Evolutionary conservation across 768 basidiomycete genomes (phyloP).

Genomic region (Lactarius psammicola): DNA sequence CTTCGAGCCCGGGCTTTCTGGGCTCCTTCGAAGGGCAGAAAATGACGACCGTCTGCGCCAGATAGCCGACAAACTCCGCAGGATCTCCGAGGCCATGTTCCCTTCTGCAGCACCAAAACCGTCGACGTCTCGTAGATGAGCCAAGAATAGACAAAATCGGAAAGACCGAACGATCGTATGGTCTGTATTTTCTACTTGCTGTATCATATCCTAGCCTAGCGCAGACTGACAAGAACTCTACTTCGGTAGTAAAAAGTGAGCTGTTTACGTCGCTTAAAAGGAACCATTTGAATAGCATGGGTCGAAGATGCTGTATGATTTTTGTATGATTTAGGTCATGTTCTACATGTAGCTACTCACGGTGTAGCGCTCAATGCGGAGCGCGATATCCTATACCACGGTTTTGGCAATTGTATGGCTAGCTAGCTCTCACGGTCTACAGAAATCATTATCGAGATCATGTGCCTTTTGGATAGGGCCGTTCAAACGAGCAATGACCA

Average conservation of each 20-base stretch:
- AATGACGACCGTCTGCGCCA: conserved; percentile 33
- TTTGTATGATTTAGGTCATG: background rate
- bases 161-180: background rate
- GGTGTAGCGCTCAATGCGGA: no score
- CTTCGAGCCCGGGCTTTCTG: background rate
- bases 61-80: conserved; percentile 16
- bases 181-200: background rate
- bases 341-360: background rate
- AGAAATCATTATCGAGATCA: no score
- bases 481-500: no score
- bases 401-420: background rate
- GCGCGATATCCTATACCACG: no score
- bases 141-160: background rate
- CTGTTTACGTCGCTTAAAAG: background rate
- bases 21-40: conserved; percentile 3
- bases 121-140: background rate
- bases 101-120: background rate
- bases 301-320: no score
- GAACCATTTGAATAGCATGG: background rate
- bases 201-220: background rate
- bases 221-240: background rate
- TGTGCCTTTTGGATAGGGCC: background rate
- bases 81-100: conserved; percentile 6
- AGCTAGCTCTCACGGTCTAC: background rate
- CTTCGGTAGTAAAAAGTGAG: background rate